Percentiles rank a stretch among this genome's conserved stretches.
phyloP scores from a whole-genome alignment of 306 rosid species.

The Trifolium subterraneum region DNA sequence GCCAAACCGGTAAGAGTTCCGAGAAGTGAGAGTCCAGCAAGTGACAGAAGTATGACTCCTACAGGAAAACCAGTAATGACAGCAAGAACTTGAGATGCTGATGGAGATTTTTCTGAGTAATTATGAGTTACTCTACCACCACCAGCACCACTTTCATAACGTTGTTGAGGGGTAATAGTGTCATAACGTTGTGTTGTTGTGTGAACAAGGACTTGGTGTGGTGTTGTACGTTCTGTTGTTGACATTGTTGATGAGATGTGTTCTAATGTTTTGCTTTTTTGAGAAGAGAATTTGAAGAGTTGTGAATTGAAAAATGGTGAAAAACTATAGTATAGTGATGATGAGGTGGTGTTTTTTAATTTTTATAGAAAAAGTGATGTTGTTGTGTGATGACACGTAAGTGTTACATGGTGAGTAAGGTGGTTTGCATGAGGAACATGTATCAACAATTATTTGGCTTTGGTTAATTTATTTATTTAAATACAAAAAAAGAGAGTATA shows the following conservation, averaged over 20 bases:
- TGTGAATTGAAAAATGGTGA: not conserved
- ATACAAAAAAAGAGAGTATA: not conserved
- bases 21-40: slow-evolving; percentile 62
- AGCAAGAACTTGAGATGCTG: slow-evolving; percentile 59
- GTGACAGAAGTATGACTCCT: slow-evolving; percentile 64
- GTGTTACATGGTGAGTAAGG: slow-evolving; percentile 60
- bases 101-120: slow-evolving; percentile 44
- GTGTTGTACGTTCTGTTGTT: slow-evolving; percentile 56
- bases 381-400: slow-evolving; percentile 68
- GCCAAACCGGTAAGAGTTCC: slow-evolving; percentile 69
- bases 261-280: not conserved
- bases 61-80: slow-evolving; percentile 65
- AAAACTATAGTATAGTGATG: not conserved
- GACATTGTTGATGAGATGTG: slow-evolving; percentile 43
- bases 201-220: slow-evolving; percentile 72
- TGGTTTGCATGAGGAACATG: slow-evolving; percentile 86
- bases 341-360: slow-evolving; percentile 32
- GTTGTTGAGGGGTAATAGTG: slow-evolving; percentile 39
- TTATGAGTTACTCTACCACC: not conserved
- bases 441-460: slow-evolving; percentile 56
- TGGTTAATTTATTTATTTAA: not conserved
- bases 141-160: slow-evolving; percentile 23
- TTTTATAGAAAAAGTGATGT: slow-evolving; percentile 41
- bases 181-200: slow-evolving; percentile 43
- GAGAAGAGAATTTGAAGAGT: not conserved